Percentiles rank a stretch among this genome's conserved stretches.
phyloP scores from a whole-genome alignment of 106 monocot genomes.

The Chionographis japonica region DNA sequence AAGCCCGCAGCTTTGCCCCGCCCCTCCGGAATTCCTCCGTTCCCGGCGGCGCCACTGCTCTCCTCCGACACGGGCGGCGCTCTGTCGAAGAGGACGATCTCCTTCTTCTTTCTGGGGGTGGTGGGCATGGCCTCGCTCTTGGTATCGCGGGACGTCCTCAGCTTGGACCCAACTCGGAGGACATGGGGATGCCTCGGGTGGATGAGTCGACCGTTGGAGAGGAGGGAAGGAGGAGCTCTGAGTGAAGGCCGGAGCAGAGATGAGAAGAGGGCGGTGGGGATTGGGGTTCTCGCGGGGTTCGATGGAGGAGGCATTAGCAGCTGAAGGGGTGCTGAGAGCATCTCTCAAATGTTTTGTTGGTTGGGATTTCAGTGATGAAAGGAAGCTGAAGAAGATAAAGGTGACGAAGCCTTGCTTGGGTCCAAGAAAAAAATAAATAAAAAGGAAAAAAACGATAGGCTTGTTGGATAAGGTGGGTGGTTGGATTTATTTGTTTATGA shows the following conservation, averaged over 20 bases:
- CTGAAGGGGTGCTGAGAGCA: too few species aligned
- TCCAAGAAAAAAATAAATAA: too few species aligned
- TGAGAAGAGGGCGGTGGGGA: too few species aligned
- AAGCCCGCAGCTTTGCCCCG: not conserved
- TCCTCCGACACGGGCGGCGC: conserved; percentile 37
- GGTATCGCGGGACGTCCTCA: conserved; percentile 19
- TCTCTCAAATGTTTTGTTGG: too few species aligned
- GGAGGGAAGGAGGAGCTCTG: not conserved
- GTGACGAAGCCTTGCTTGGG: too few species aligned
- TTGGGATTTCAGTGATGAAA: too few species aligned
- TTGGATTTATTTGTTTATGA: too few species aligned
- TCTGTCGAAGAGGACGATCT: conserved; percentile 54
- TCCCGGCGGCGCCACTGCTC: not conserved
- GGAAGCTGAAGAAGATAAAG: too few species aligned
- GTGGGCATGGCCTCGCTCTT: conserved; percentile 17
- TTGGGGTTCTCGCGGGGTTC: too few species aligned
- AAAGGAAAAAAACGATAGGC: too few species aligned
- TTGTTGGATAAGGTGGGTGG: too few species aligned
- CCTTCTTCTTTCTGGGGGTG: conserved; percentile 25
- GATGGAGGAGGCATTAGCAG: too few species aligned
- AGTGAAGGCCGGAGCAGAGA: not conserved
- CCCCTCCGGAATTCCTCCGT: not conserved
- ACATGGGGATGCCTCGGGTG: not conserved
- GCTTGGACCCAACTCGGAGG: conserved; percentile 5
- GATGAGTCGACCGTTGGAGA: not conserved